Percentiles rank a stretch among this genome's conserved stretches.
These are phyloP conservation scores for Dictyostelium brefeldianum DNA, from an alignment of 78 protist species.

Conservation along the genomic window DNA sequence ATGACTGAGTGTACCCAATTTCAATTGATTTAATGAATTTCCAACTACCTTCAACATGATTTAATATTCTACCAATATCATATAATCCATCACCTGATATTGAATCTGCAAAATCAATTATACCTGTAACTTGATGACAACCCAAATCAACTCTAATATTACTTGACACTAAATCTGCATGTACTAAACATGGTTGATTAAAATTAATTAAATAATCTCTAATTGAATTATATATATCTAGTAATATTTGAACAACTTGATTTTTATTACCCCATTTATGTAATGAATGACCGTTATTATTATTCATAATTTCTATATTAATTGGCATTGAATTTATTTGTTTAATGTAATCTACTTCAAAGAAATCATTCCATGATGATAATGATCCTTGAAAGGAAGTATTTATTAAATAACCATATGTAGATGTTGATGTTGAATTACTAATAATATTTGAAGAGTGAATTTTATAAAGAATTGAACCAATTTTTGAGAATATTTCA, in stretches of 20 bases:
- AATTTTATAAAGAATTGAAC: background rate
- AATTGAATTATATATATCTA: background rate
- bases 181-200: conserved; percentile 25
- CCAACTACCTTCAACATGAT: conserved; percentile 63
- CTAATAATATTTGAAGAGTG: background rate
- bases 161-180: conserved; percentile 63
- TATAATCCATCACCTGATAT: conserved; percentile 66
- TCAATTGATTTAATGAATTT: conserved; percentile 40
- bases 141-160: conserved; percentile 18
- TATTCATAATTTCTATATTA: background rate
- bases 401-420: conserved; percentile 13
- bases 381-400: background rate
- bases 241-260: background rate
- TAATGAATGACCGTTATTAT: background rate
- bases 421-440: background rate
- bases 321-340: background rate
- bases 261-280: no score
- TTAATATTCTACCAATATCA: conserved; percentile 69
- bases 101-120: conserved; percentile 71
- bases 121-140: background rate
- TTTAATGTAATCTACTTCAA: background rate
- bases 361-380: conserved; percentile 15
- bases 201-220: background rate
- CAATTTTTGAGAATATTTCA: background rate
- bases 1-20: background rate